These are phyloP conservation scores for Fusarium austroafricanum DNA, from an alignment of 2,329 filamentous ascomycete genomes.

Conservation along the genomic window DNA sequence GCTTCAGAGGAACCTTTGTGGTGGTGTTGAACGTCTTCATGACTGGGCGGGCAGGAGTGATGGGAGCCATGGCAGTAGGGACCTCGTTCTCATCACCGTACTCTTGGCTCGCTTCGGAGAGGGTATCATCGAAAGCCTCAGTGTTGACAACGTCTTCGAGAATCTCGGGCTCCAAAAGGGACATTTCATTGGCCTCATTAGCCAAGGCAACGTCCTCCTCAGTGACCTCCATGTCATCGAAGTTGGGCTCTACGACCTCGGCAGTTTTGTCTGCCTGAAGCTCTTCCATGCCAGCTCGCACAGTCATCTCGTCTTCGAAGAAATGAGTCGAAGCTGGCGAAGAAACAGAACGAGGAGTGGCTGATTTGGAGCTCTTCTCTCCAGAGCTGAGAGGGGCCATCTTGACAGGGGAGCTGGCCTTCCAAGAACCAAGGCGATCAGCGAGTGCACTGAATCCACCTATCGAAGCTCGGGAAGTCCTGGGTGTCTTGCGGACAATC, in stretches of 20 bases:
- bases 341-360: constrained; percentile 43
- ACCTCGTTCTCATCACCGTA: constrained; percentile 75
- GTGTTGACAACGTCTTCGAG: constrained; percentile 52
- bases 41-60: constrained; percentile 67
- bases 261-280: constrained; percentile 22
- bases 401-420: constrained; percentile 63
- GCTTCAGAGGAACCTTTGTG: constrained; percentile 80
- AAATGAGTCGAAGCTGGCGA: constrained; percentile 61
- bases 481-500: constrained; percentile 41
- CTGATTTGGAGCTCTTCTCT: constrained; percentile 54
- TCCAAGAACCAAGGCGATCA: constrained; percentile 71
- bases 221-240: constrained; percentile 61
- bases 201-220: constrained; percentile 69
- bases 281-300: constrained; percentile 45
- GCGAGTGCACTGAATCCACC: constrained; percentile 73
- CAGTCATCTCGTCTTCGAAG: constrained; percentile 71
- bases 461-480: constrained; percentile 47
- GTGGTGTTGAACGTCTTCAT: constrained; percentile 73
- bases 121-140: constrained; percentile 58
- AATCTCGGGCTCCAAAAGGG: constrained; percentile 60
- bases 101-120: constrained; percentile 72
- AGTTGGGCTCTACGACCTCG: constrained; percentile 48
- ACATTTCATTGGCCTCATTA: constrained; percentile 70
- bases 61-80: constrained; percentile 61
- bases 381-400: constrained; percentile 41